A percentile compares a stretch with the other conserved stretches of the same genome.
Conservation (phyloP, 176 grass and related monocot species). For the Musa schizocarpa region DNA sequence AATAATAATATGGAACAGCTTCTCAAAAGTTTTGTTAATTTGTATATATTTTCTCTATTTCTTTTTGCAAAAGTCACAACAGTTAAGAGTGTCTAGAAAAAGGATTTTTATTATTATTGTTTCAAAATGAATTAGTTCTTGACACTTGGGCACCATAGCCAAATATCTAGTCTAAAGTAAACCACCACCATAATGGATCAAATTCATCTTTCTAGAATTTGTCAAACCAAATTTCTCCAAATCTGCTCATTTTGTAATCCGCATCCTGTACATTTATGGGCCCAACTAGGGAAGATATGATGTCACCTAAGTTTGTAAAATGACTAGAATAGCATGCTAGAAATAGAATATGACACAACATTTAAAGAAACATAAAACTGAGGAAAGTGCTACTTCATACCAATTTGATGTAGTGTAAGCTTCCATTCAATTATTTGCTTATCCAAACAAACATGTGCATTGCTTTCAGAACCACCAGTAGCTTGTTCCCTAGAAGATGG, state of each 20-base stretch:
- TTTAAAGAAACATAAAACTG: neutral
- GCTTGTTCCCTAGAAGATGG: constrained; percentile 1
- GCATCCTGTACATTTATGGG: neutral
- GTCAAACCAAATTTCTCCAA: neutral
- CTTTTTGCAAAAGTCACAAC: neutral
- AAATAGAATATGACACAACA: neutral
- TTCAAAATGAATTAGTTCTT: neutral
- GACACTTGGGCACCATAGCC: neutral
- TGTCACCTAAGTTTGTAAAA: neutral
- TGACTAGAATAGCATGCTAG: neutral
- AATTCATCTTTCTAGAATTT: neutral
- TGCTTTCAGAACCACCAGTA: constrained; percentile 19
- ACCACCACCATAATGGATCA: neutral
- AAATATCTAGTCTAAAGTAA: neutral
- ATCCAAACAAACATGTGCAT: constrained; percentile 28
- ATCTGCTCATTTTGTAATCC: neutral
- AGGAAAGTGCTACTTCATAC: constrained; percentile 27
- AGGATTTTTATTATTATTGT: neutral
- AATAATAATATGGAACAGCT: too few species aligned
- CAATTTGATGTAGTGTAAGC: constrained; percentile 96
- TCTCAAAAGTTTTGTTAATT: too few species aligned
- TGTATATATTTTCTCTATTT: too few species aligned
- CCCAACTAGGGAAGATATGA: neutral
- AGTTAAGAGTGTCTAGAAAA: neutral
- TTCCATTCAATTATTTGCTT: constrained; percentile 93